Evolutionary conservation across 306 rosid genomes (phyloP), one percentile per base, ranked within the genome.

Genomic region (Castanospermum australe): DNA sequence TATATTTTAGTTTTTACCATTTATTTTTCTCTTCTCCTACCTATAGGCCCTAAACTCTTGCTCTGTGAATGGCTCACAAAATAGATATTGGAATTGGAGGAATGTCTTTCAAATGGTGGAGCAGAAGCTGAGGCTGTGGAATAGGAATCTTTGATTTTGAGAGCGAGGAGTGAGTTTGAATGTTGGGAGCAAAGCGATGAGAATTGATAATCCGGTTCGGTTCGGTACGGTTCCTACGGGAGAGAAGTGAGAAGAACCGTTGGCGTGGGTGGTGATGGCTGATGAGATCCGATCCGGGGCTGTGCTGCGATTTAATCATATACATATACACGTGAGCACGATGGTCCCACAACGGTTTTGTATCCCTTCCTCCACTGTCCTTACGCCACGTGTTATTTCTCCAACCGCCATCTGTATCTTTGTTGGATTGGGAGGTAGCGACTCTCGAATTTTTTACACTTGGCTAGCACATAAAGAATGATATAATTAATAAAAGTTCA

Each of bases 251-350:
- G n/a, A n/a, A n/a, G n/a, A n/a, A n/a, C n/a, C n/a, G n/a, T n/a
- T n/a, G n/a, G n/a, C n/a, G n/a, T n/a, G n/a, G n/a, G n/a, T n/a
- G n/a, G n/a, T n/a, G n/a, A n/a, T n/a, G n/a, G n/a, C n/a, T n/a
- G 66, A 60, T 30, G 83, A 66, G 82, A 81, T 83, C 82, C 81
- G 89, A 89, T 87, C 89, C 82, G 86, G 67, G n/a, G 25, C 15
- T 60, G n/a, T n/a, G n/a, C n/a, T n/a, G 85, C 57, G 67, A 82
- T 76, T 90, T 86, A 74, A 79, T 86, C 69, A 28, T 6, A 38
- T 79, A 67, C 86, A 87, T 67, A 87, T 79, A 82, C 94, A 91
- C 92, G 94, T 88, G 88, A 85, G 94, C 89, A 82, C 17, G 0
- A 48, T 4, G 88, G 90, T 42, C 87, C 92, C 91, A 25, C 84